Evolutionary conservation across 1,284 basidiomycete species (phyloP).

Genomic region (Butyriboletus appendiculatus): DNA sequence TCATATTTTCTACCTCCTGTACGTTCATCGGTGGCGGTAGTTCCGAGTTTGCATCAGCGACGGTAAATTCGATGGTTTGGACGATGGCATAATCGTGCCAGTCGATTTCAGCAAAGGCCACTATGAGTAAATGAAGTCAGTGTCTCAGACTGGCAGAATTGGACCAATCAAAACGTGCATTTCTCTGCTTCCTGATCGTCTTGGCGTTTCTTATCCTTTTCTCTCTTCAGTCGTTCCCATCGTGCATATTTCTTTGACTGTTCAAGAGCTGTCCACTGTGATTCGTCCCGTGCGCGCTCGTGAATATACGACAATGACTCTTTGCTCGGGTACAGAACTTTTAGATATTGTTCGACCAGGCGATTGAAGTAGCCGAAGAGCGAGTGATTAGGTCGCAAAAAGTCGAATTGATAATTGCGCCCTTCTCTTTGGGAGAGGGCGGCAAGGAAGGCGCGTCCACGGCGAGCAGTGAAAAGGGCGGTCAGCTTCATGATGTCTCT

Average conservation of each 20-base stretch:
- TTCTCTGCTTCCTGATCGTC: conserved; percentile 90
- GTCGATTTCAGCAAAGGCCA: conserved; percentile 95
- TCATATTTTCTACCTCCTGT: conserved; percentile 95
- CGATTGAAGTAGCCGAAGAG: conserved; percentile 97
- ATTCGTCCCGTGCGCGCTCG: conserved; percentile 57
- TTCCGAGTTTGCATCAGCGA: conserved; percentile 88
- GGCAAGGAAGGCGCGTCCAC: conserved; percentile 86
- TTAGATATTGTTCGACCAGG: conserved; percentile 95
- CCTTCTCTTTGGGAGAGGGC: conserved; percentile 88
- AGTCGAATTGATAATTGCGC: conserved; percentile 98
- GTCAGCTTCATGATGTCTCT: conserved; percentile 93
- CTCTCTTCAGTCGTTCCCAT: conserved; percentile 85
- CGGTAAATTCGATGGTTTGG: conserved; percentile 98
- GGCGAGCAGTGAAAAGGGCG: conserved; percentile 92
- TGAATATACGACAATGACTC: conserved; percentile 74
- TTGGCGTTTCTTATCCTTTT: conserved; percentile 83
- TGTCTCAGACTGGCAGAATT: conserved; percentile 3
- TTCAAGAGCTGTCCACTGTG: conserved; percentile 79
- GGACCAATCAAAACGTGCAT: conserved; percentile 48
- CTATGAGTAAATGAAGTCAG: conserved; percentile 40
- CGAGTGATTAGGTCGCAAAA: conserved; percentile 93
- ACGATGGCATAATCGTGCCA: conserved; percentile 99
- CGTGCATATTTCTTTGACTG: conserved; percentile 79
- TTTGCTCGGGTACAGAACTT: conserved; percentile 83
- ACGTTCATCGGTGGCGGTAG: conserved; percentile 95